phyloP scores from a whole-genome alignment of 2,329 filamentous ascomycete species.

The Dothideomycetes sp. region DNA sequence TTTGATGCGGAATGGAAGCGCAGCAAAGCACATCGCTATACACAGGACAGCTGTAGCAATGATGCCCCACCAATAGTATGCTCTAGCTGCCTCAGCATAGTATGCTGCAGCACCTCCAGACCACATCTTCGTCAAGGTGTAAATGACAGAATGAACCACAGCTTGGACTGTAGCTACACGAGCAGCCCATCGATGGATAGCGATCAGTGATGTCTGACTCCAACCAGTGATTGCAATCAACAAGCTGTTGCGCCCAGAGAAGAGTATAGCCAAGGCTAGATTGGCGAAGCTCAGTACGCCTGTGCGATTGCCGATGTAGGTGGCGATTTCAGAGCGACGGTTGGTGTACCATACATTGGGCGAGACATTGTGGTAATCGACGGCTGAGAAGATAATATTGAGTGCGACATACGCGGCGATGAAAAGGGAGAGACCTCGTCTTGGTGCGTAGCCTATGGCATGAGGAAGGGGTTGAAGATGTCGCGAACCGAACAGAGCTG shows the following conservation, averaged over 20 bases:
- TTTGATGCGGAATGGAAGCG: slow-evolving; percentile 30
- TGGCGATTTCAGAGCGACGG: slow-evolving; percentile 23
- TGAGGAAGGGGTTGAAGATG: background rate
- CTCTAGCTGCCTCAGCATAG: slow-evolving; percentile 18
- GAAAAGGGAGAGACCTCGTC: slow-evolving; percentile 22
- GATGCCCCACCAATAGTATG: slow-evolving; percentile 39
- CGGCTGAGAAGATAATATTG: slow-evolving; percentile 24
- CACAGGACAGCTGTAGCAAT: slow-evolving; percentile 30
- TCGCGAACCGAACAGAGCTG: background rate
- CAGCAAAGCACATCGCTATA: slow-evolving; percentile 26
- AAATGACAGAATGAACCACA: slow-evolving; percentile 39
- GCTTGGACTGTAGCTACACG: slow-evolving; percentile 38
- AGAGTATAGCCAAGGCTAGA: slow-evolving; percentile 37
- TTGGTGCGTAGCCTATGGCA: slow-evolving; percentile 16
- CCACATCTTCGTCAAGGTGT: slow-evolving; percentile 28
- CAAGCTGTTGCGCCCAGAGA: slow-evolving; percentile 39
- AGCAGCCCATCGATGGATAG: slow-evolving; percentile 44
- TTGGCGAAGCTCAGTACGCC: slow-evolving; percentile 35
- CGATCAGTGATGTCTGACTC: slow-evolving; percentile 40
- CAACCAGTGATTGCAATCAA: slow-evolving; percentile 42
- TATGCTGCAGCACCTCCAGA: slow-evolving; percentile 18
- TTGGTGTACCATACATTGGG: slow-evolving; percentile 23
- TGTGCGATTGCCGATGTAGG: slow-evolving; percentile 33
- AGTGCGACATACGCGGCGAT: slow-evolving; percentile 23
- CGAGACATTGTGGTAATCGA: slow-evolving; percentile 18